phyloP scores from a whole-genome alignment of 169 alveolate species.

The Theileria orientalis region DNA sequence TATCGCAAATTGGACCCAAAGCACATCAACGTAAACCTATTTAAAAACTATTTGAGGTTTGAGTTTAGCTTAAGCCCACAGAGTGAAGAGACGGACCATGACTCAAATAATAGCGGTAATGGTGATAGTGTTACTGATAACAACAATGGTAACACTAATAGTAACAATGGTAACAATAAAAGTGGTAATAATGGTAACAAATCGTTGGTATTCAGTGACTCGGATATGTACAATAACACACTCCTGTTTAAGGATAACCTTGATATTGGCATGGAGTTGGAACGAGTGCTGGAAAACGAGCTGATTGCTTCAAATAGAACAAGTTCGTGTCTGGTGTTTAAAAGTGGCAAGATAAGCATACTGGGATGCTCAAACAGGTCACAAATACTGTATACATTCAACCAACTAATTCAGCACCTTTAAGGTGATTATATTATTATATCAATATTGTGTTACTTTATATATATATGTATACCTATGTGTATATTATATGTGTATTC shows the following conservation, averaged over 20 bases:
- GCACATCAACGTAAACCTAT: conserved; percentile 19
- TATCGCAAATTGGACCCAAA: conserved; percentile 11
- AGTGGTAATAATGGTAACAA: no score
- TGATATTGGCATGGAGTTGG: conserved; percentile 55
- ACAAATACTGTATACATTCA: conserved; percentile 24
- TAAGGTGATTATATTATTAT: not conserved
- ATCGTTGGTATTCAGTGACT: not conserved
- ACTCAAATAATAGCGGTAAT: not conserved
- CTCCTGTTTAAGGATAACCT: conserved; percentile 1
- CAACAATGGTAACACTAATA: no score
- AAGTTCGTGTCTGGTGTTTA: conserved; percentile 53
- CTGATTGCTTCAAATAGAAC: not conserved
- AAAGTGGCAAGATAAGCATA: conserved; percentile 56
- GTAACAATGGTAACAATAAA: no score
- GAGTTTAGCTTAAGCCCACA: conserved; percentile 24
- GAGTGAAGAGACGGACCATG: conserved; percentile 6
- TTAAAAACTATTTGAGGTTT: conserved; percentile 33
- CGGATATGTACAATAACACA: not conserved
- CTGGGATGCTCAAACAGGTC: conserved; percentile 44
- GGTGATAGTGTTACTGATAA: no score
- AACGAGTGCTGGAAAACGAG: conserved; percentile 48
- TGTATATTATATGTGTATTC: not conserved
- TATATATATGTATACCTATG: not conserved
- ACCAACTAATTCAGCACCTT: conserved; percentile 21
- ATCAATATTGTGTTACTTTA: not conserved